These are phyloP conservation scores for Talaromyces atroroseus DNA, from an alignment of 2,329 filamentous ascomycete species.

Conservation along the genomic window DNA sequence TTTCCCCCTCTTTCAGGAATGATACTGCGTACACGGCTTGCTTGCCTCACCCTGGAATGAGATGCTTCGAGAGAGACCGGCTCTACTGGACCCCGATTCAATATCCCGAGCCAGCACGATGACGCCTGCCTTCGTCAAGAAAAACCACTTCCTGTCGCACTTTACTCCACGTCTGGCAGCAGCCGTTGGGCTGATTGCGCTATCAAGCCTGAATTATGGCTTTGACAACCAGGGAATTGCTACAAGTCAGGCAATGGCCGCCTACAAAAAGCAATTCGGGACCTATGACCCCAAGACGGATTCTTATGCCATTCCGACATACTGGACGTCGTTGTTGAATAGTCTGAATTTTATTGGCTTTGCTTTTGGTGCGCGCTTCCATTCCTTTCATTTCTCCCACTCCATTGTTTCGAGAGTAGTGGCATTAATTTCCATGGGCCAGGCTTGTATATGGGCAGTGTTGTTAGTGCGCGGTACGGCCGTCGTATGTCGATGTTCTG, in stretches of 20 bases:
- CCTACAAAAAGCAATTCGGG: slow-evolving; percentile 33
- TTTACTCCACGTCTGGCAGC: slow-evolving; percentile 11
- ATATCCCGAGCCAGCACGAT: not conserved
- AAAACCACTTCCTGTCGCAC: slow-evolving; percentile 10
- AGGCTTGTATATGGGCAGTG: slow-evolving; percentile 10
- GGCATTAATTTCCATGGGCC: not conserved
- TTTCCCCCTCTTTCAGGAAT: too few relatives aligned
- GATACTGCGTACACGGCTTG: too few relatives aligned
- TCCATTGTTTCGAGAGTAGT: not conserved
- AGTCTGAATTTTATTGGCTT: slow-evolving; percentile 34
- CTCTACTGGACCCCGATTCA: not conserved
- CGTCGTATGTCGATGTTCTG: slow-evolving; percentile 13
- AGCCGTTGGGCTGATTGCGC: slow-evolving; percentile 26
- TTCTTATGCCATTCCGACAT: slow-evolving; percentile 25
- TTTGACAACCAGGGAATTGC: slow-evolving; percentile 38
- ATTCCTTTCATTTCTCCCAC: not conserved
- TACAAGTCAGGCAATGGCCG: slow-evolving; percentile 34
- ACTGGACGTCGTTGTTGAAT: slow-evolving; percentile 34
- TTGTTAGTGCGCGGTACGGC: slow-evolving; percentile 11
- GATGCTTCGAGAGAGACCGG: not conserved
- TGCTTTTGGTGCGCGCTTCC: slow-evolving; percentile 21
- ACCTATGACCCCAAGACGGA: slow-evolving; percentile 19
- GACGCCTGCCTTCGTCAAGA: not conserved
- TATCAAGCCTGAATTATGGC: slow-evolving; percentile 38
- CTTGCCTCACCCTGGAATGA: not conserved